These are phyloP conservation scores for Boletus tylopilopsis DNA, from an alignment of 768 basidiomycete genomes.

Conservation along the genomic window DNA sequence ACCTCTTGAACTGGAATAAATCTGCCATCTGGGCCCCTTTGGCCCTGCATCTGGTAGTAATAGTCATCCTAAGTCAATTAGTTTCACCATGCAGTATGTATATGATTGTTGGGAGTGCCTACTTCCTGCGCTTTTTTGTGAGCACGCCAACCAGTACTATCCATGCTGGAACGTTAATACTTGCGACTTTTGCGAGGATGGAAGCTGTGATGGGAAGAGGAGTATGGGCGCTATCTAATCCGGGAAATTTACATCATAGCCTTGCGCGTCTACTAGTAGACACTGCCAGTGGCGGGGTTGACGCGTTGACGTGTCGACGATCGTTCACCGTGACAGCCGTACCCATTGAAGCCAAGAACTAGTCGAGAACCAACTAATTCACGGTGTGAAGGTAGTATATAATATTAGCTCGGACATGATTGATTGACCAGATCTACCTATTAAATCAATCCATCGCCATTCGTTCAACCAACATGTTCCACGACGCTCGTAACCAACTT, in stretches of 20 bases:
- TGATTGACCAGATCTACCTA: neutral
- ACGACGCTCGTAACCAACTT: conserved; percentile 87
- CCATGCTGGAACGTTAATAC: conserved; percentile 43
- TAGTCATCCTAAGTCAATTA: conserved; percentile 34
- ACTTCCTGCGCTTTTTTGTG: conserved; percentile 58
- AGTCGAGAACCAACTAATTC: no score
- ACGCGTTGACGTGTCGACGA: no score
- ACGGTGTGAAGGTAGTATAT: neutral
- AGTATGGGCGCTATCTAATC: neutral
- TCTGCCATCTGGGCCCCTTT: conserved; percentile 45
- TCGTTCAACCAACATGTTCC: conserved; percentile 66
- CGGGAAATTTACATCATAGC: no score
- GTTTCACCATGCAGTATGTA: no score
- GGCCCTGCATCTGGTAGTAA: conserved; percentile 25
- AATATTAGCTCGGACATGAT: neutral
- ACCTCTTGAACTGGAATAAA: conserved; percentile 56
- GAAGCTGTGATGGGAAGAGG: neutral
- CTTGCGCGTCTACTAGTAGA: no score
- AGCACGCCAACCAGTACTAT: conserved; percentile 75
- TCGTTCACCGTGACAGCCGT: no score
- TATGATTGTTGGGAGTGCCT: conserved; percentile 18
- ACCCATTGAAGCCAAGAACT: no score
- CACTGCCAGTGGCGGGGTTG: no score
- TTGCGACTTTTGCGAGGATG: neutral
- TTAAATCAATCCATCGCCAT: neutral